Conservation (phyloP, 208 protist species). For the Crithidia mellificae region DNA sequence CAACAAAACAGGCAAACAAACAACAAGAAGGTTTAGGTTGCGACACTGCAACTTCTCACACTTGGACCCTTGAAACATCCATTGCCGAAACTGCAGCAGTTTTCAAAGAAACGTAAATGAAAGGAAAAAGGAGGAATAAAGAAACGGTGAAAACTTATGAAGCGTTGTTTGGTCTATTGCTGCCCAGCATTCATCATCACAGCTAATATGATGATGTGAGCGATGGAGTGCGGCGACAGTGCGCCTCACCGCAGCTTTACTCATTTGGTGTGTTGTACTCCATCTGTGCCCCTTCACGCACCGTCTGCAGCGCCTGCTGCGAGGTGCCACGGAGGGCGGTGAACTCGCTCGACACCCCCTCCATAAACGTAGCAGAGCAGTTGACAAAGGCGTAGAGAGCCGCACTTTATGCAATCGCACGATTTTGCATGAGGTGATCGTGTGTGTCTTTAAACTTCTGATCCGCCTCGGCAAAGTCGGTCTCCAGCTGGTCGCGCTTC, state of each 20-base stretch:
- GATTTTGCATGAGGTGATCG: conserved; percentile 35
- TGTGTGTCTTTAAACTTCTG: conserved; percentile 53
- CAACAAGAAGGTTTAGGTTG: too few species aligned
- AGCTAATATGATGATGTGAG: neutral
- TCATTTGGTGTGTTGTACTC: conserved; percentile 10
- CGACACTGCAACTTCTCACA: too few species aligned
- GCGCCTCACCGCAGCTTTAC: neutral
- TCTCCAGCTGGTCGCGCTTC: conserved; percentile 47
- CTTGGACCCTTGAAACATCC: too few species aligned
- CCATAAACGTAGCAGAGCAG: conserved; percentile 37
- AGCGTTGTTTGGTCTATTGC: too few species aligned
- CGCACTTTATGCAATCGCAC: conserved; percentile 15
- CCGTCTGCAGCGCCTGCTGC: conserved; percentile 7
- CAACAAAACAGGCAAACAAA: too few species aligned
- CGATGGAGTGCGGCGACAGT: too few species aligned
- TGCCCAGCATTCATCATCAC: too few species aligned
- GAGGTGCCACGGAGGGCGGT: conserved; percentile 15
- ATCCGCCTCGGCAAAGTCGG: conserved; percentile 40
- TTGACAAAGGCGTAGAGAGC: conserved; percentile 37
- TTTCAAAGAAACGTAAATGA: too few species aligned
- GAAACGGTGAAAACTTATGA: too few species aligned
- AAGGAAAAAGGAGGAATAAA: too few species aligned
- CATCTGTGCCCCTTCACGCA: conserved; percentile 12
- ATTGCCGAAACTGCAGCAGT: too few species aligned
- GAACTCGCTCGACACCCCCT: conserved; percentile 28